These are phyloP conservation scores for Jackrogersella multiformis DNA, from an alignment of 495 filamentous ascomycete genomes.

Conservation along the genomic window DNA sequence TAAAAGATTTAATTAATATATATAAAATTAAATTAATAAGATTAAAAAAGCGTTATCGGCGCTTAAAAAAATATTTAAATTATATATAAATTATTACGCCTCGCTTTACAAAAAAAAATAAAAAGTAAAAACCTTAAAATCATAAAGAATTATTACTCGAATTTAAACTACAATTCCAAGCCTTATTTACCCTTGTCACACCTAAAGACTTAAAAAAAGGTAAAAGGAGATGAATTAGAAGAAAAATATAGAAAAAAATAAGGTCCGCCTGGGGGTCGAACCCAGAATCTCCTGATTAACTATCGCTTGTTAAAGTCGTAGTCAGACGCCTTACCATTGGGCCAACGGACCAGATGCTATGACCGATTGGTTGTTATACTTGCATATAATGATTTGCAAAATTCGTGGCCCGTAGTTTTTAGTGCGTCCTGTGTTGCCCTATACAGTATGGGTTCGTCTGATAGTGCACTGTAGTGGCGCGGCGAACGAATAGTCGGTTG, in stretches of 20 bases:
- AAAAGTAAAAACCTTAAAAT: too few species aligned
- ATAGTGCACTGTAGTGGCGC: background rate
- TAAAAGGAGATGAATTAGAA: background rate
- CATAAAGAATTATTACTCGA: too few species aligned
- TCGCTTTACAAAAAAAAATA: too few species aligned
- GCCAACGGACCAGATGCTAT: conserved; percentile 22
- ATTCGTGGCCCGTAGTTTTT: background rate
- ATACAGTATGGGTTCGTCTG: background rate
- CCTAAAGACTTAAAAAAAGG: background rate
- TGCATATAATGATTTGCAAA: background rate
- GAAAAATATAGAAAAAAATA: conserved; percentile 1
- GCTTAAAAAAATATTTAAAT: too few species aligned
- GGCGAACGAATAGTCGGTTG: too few species aligned
- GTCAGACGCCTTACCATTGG: conserved; percentile 37
- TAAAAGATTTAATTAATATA: too few species aligned
- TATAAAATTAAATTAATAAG: too few species aligned
- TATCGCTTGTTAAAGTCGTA: conserved; percentile 6
- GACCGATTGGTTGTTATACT: background rate
- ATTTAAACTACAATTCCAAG: background rate
- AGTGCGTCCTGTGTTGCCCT: background rate
- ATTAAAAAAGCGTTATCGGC: too few species aligned
- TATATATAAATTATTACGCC: too few species aligned
- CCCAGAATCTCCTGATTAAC: conserved; percentile 33
- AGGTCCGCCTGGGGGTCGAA: conserved; percentile 35
- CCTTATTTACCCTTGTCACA: background rate